Evolutionary conservation across 495 filamentous ascomycete genomes (phyloP), one percentile per base, ranked within the genome.

Genomic region (Daldinia loculata): DNA sequence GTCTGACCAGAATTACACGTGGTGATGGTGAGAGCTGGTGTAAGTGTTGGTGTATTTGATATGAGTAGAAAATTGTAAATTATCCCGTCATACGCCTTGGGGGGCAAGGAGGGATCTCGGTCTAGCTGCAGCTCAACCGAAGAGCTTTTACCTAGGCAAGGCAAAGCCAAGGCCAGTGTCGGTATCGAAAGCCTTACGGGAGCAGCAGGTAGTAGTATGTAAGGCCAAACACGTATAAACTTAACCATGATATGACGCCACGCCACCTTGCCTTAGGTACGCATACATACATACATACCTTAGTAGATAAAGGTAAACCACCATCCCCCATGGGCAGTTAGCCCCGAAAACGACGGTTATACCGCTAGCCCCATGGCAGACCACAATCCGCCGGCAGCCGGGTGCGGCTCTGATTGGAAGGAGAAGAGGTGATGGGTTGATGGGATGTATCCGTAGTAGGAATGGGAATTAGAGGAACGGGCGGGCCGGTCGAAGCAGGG

Each of bases 321-420:
- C 17, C 17, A 22, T 48, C 17, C 43, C 43, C 19, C 43, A 48
- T 48, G 43, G 43, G 43, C 43, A 48, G 17, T 48, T 22, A 22
- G 43, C 17, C 43, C 50, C 50, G 50, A 14, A 29, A 53, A 2
- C 11, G 19, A 57, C 55, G 55, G 55, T 39, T 39, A 57, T 39
- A 45, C 56, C 34, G 36, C 56, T 14, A 14, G 12, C 19, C 56
- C 56, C 55, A 57, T 57, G 34, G n/a, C 19, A 36, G 32, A 57
- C 55, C 55, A 26, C 4, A 57, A 22, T n/a, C 6, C 19, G 8
- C 19, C 34, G 38, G 38, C 2, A 34, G 24, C 12, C 56, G 56
- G 56, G 6, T 30, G 14, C 56, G 56, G 38, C 36, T 59, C 24
- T 59, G 56, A 59, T 59, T 59, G 56, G 56, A 59, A 59, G 56